These are phyloP conservation scores for Lactuca saligna DNA, from an alignment of 129 eudicot species.

Conservation along the genomic window DNA sequence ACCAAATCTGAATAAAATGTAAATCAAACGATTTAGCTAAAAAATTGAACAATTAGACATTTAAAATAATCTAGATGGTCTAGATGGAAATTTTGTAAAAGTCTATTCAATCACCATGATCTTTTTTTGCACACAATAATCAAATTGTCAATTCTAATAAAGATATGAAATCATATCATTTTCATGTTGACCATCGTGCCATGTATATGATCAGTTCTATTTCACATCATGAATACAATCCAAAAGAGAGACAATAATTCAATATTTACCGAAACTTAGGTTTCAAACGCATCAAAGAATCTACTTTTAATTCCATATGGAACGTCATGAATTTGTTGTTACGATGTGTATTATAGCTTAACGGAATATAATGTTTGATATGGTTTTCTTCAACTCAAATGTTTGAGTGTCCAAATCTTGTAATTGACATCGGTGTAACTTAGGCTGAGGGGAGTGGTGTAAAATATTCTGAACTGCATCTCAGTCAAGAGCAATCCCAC, in stretches of 20 bases:
- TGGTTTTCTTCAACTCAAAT: no score
- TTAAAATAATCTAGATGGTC: not conserved
- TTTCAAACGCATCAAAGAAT: not conserved
- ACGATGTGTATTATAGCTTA: no score
- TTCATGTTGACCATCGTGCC: constrained; percentile 14
- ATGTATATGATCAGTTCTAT: not conserved
- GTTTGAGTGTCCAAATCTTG: no score
- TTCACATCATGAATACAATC: constrained; percentile 15
- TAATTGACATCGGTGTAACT: no score
- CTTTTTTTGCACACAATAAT: not conserved
- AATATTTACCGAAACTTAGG: constrained; percentile 5
- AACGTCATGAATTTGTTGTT: not conserved
- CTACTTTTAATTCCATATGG: constrained; percentile 20
- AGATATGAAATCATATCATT: constrained; percentile 13
- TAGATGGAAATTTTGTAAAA: not conserved
- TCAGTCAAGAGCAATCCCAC: no score
- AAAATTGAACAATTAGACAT: not conserved
- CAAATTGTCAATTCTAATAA: not conserved
- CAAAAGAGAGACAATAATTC: constrained; percentile 8
- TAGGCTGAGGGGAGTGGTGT: no score
- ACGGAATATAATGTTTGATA: no score
- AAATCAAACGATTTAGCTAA: no score
- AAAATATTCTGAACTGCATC: no score
- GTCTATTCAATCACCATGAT: not conserved
- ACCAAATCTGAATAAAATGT: no score